Base-by-base conservation (phyloP, 2,329 filamentous ascomycete species). In the Lachnellula occidentalis region DNA sequence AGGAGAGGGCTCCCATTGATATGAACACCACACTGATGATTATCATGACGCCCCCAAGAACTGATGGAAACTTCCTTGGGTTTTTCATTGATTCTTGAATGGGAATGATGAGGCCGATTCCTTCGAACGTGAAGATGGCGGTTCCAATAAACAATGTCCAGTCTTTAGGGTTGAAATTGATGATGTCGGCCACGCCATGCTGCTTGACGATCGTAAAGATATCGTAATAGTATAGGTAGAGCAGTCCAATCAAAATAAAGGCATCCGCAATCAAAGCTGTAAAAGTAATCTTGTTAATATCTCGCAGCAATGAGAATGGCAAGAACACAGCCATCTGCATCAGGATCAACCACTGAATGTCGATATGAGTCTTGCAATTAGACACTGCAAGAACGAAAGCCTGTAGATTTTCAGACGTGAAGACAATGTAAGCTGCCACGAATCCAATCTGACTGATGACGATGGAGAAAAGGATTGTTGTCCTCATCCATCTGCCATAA, bases 111-210 rank as follows among this genome's bases (percentile, higher is more conserved):
- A 99, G 82, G 12, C 94, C 95, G 58, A 99, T 95, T 27, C 94
- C 94, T 70, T 99, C 94, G 68, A 97, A 99, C 0, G 94, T 97
- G 74, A 99, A 99, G 69, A 99, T 97, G 27, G 95, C 94, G 0
- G 95, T 99, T 58, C 94, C 95, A 65, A 99, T 99, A 71, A 99
- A 97, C 4, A 99, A 80, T 0, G 94, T 96, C 94, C 95, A 99
- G 70, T 91, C 87, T 57, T 87, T 83, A 41, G 86, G 73, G 75
- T 99, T 99, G 79, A 99, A 97, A 66, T 87, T 80, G 63, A 88
- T 82, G 66, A 97, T 92, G 69, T 99, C 94, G 5, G 90, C 80
- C 22, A 96, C 73, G 12, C 90, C 90, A 54, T 81, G 75, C 51
- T 90, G 78, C 47, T 75, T 77, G 59, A 83, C 83, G 50, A 99